phyloP scores from a whole-genome alignment of 1,284 basidiomycete species.

The Vanrija sp. region DNA sequence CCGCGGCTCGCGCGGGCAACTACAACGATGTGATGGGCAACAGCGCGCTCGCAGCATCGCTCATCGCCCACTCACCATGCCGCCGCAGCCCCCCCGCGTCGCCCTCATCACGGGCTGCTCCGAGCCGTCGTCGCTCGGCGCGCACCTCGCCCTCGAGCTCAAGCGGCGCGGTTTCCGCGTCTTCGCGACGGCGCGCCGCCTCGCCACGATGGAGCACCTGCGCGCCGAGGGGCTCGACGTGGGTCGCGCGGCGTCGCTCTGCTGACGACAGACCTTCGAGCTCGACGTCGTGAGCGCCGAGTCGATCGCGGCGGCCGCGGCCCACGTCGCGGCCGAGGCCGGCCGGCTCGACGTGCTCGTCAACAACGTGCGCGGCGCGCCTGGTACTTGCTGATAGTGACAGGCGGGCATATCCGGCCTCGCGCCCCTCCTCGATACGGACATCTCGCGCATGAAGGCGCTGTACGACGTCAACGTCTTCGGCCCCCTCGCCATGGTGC shows the following conservation, averaged over 20 bases:
- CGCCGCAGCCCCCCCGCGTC: background rate
- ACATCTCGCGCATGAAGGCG: background rate
- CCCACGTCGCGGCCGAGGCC: background rate
- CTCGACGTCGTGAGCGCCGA: conserved; percentile 12
- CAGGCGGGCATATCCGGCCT: background rate
- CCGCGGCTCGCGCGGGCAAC: too few species aligned
- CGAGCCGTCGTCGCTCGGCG: conserved; percentile 9
- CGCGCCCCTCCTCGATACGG: conserved; percentile 5
- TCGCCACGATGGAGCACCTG: conserved; percentile 4
- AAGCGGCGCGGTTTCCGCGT: conserved; percentile 10
- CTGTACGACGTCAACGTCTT: conserved; percentile 26
- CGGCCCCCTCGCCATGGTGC: conserved; percentile 16
- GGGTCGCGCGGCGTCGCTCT: background rate
- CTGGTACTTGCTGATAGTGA: too few species aligned
- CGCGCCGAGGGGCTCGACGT: conserved; percentile 1
- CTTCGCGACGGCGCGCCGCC: conserved; percentile 10
- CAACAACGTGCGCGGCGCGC: conserved; percentile 14
- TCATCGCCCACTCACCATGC: too few species aligned
- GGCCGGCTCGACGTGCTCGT: conserved; percentile 18
- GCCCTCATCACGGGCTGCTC: conserved; percentile 20
- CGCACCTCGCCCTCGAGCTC: conserved; percentile 12
- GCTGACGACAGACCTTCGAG: conserved; percentile 2
- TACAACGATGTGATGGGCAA: too few species aligned
- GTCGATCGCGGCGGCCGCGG: conserved; percentile 8
- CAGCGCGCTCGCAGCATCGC: too few species aligned